Evolutionary conservation across 352 stramenopile genomes (phyloP).

Genomic region (Pythium insidiosum): DNA sequence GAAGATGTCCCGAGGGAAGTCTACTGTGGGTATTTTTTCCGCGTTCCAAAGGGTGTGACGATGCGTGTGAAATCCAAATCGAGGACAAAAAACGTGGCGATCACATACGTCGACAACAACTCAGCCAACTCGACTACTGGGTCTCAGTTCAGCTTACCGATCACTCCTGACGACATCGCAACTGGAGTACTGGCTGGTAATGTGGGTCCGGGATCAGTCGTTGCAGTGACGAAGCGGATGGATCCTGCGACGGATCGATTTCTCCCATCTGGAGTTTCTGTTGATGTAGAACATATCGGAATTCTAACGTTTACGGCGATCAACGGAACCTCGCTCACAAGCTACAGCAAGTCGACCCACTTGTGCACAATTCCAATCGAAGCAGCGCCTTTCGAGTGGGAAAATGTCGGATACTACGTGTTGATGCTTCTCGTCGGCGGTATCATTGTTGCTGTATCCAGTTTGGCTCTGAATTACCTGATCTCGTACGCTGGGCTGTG

Average conservation of each 20-base stretch:
- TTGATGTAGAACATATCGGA: conserved; percentile 25
- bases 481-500: conserved; percentile 73
- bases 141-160: no score
- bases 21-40: conserved; percentile 76
- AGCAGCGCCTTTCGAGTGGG: conserved; percentile 43
- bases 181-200: conserved; percentile 59
- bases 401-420: conserved; percentile 55
- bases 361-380: conserved; percentile 59
- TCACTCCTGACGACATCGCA: conserved; percentile 35
- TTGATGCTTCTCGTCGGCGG: conserved; percentile 63
- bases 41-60: conserved; percentile 31
- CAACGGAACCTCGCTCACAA: conserved; percentile 27
- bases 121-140: conserved; percentile 16
- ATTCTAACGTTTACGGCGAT: conserved; percentile 43
- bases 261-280: conserved; percentile 19
- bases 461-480: conserved; percentile 71
- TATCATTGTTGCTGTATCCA: conserved; percentile 52
- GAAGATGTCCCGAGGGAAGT: conserved; percentile 7
- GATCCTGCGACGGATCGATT: conserved; percentile 44
- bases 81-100: conserved; percentile 14
- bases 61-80: conserved; percentile 38
- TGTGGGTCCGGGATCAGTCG: conserved; percentile 32
- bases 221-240: conserved; percentile 65
- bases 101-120: conserved; percentile 23
- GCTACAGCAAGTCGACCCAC: conserved; percentile 36